phyloP scores from a whole-genome alignment of 2,329 filamentous ascomycete genomes.

The Whalleya microplaca region DNA sequence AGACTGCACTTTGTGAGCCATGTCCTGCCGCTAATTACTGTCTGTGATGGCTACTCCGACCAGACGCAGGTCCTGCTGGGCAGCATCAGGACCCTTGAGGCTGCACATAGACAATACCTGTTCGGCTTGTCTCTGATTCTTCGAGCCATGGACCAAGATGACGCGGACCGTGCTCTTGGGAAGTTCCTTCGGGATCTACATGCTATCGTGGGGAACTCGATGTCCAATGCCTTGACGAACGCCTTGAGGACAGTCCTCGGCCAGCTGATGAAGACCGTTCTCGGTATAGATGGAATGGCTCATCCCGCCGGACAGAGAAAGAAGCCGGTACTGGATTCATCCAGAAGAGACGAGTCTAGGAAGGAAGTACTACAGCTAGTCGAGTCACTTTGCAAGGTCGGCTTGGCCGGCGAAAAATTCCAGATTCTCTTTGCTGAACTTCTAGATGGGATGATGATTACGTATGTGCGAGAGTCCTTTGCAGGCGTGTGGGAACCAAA shows the following conservation, averaged over 20 bases:
- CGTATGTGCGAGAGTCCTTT: constrained; percentile 65
- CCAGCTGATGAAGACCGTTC: constrained; percentile 54
- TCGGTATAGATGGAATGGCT: constrained; percentile 40
- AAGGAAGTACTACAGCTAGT: constrained; percentile 60
- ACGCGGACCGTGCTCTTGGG: constrained; percentile 43
- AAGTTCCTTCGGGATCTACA: constrained; percentile 66
- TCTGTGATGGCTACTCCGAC: constrained; percentile 48
- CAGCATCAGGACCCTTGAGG: constrained; percentile 62
- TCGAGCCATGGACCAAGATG: constrained; percentile 47
- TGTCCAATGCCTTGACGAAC: constrained; percentile 55
- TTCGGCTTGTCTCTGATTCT: constrained; percentile 57
- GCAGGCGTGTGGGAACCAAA: constrained; percentile 62
- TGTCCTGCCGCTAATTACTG: constrained; percentile 59
- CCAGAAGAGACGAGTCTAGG: constrained; percentile 43
- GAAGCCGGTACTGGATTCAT: constrained; percentile 27
- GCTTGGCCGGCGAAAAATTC: constrained; percentile 69
- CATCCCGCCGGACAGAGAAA: constrained; percentile 9
- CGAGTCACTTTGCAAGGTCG: constrained; percentile 64
- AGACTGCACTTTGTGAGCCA: constrained; percentile 63
- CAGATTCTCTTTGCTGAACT: constrained; percentile 73
- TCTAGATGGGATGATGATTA: constrained; percentile 67
- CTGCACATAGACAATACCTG: constrained; percentile 60
- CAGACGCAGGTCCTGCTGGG: constrained; percentile 52
- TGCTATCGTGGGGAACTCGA: constrained; percentile 67
- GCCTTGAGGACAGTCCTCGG: constrained; percentile 60